Evolutionary conservation across 192 early-diverging fungal species (phyloP), one percentile per base, ranked within the genome.

Genomic region (Linnemannia zychae): DNA sequence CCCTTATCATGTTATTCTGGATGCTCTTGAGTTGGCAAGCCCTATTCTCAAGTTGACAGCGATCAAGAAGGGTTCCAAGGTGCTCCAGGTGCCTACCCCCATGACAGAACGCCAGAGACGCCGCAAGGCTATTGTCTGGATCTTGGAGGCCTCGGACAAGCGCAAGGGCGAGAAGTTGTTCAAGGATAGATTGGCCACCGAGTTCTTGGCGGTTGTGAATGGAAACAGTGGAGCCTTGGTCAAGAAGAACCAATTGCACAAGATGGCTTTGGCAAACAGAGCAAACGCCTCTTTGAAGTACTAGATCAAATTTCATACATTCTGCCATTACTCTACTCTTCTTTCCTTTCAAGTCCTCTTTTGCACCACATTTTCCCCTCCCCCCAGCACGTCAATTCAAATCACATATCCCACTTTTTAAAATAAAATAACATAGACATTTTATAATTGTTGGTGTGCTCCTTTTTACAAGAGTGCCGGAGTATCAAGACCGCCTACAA

Each of bases 81-180:
- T 93, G 24, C 76, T 96, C 7, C 93, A 94, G 70, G 91, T 95
- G 1, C 98, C 98, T 28, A 89, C 85, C 37, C 93, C 98, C 5
- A 87, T 98, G 70, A 94, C 90, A 79, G 89, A 95, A 85, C 87
- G 96, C 28, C 96, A 98, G 85, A 83, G 96, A 47, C 88, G 91
- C 53, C 89, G 92, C 67, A 91, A 91, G 22, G 98, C 93, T 22
- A 96, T 98, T 69, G 88, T 95, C 71, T 99, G 97, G 98, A 94
- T 98, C 28, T 63, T 96, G 69, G 95, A 97, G 34, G 93, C 95
- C 13, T 93, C 93, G 0, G 82, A 88, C 4, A 93, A 89, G 69
- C 87, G 94, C 22, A 90, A 88, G 9, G 77, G 77, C 24, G 93
- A 95, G 63, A 92, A 92, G 75, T 70, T 79, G 57, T 93, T 96